Percentiles rank a stretch among this genome's conserved stretches.
Evolutionary conservation across 805 yeast genomes (phyloP).

Genomic region (Blastobotrys terrestris): DNA sequence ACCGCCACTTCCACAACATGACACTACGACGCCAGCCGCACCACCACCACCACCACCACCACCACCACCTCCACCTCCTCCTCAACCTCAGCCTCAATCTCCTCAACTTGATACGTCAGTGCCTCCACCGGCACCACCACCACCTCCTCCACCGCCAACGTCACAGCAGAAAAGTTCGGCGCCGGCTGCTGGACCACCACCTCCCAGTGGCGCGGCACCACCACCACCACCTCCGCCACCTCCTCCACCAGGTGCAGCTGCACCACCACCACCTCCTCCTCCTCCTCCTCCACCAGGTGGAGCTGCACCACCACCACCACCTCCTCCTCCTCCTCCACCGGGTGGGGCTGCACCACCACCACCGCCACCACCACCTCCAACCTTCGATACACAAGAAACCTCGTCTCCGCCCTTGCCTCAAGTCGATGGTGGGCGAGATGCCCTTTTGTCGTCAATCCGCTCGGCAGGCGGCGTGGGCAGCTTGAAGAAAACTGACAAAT

Average conservation of each 20-base stretch:
- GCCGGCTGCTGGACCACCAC: constrained; percentile 25
- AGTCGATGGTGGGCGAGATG: constrained; percentile 64
- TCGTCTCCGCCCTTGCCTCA: constrained; percentile 34
- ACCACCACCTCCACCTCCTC: constrained; percentile 23
- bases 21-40: constrained; percentile 31
- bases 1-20: constrained; percentile 17
- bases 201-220: constrained; percentile 25
- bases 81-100: constrained; percentile 13
- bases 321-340: constrained; percentile 24
- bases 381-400: constrained; percentile 30
- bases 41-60: constrained; percentile 32
- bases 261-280: constrained; percentile 23
- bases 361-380: constrained; percentile 36
- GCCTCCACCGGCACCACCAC: constrained; percentile 23
- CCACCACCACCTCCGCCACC: constrained; percentile 30
- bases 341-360: constrained; percentile 35
- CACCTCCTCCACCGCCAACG: constrained; percentile 24
- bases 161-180: constrained; percentile 15
- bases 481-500: constrained; percentile 72
- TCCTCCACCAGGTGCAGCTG: constrained; percentile 19
- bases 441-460: constrained; percentile 79
- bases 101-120: constrained; percentile 19
- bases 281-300: constrained; percentile 21
- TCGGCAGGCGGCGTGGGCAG: constrained; percentile 67
- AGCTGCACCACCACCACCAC: constrained; percentile 21